Conservation (phyloP, 495 filamentous ascomycete genomes). For the Tuber aestivum region DNA sequence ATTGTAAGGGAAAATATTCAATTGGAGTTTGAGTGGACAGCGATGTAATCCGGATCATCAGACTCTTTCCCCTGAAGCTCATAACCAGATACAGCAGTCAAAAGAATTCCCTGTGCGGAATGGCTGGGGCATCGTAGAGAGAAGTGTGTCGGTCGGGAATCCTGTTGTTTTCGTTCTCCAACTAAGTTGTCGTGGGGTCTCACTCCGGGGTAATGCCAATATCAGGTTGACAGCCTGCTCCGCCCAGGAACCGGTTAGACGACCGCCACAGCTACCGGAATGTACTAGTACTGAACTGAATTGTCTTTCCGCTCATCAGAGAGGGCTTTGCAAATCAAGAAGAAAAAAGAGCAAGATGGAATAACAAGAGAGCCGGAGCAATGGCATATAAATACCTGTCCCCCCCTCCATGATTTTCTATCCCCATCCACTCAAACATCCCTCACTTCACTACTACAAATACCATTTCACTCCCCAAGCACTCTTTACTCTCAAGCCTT, state of each 20-base stretch:
- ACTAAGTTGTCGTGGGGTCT: neutral
- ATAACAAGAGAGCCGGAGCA: neutral
- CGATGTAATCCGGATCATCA: neutral
- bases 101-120: neutral
- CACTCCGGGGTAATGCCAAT: neutral
- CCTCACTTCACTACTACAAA: neutral
- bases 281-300: neutral
- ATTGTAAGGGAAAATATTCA: neutral
- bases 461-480: neutral
- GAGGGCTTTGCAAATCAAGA: neutral
- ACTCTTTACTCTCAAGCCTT: neutral
- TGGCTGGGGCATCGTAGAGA: neutral
- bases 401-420: neutral
- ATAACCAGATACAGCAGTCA: neutral
- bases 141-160: neutral
- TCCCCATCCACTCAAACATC: neutral
- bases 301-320: neutral
- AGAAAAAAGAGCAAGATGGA: neutral
- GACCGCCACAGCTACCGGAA: neutral
- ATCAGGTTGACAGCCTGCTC: neutral
- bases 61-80: constrained; percentile 5
- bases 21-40: neutral
- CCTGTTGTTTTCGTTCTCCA: neutral
- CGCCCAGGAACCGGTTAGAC: neutral
- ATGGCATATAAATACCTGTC: neutral